phyloP scores from a whole-genome alignment of 331 rosid species.

The Saraca asoca region DNA sequence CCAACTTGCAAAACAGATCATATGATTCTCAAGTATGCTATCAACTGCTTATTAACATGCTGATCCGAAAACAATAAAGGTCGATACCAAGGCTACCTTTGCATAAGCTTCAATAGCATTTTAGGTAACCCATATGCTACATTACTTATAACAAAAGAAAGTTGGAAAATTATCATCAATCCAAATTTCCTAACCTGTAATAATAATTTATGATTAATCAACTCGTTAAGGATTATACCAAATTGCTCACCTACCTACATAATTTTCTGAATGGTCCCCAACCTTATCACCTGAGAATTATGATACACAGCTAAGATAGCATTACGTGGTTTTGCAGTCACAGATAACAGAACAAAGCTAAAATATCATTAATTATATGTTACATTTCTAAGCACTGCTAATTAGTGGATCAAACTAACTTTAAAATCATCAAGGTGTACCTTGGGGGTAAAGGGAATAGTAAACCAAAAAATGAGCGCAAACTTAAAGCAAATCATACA shows the following conservation, averaged over 20 bases:
- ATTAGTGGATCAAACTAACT: neutral
- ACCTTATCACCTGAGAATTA: too few species aligned
- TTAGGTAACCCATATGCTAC: too few species aligned
- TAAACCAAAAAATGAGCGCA: neutral
- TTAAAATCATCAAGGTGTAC: slow-evolving; percentile 10
- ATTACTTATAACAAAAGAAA: neutral
- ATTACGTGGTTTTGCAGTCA: too few species aligned
- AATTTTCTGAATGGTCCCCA: neutral
- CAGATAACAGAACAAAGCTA: too few species aligned
- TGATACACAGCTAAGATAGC: too few species aligned
- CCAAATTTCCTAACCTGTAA: neutral
- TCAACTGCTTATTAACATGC: slow-evolving; percentile 8
- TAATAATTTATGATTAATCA: neutral
- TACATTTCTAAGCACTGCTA: neutral
- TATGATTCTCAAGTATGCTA: too few species aligned
- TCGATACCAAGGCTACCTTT: neutral
- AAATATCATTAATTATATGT: neutral
- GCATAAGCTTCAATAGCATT: too few species aligned
- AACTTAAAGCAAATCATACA: neutral
- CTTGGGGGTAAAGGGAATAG: slow-evolving; percentile 4
- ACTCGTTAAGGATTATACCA: neutral
- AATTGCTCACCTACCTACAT: neutral
- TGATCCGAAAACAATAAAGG: neutral
- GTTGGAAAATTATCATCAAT: neutral
- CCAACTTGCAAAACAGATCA: too few species aligned